Base-by-base conservation (phyloP, 1,139 yeast species). In the Debaryomyces subglobosus region DNA sequence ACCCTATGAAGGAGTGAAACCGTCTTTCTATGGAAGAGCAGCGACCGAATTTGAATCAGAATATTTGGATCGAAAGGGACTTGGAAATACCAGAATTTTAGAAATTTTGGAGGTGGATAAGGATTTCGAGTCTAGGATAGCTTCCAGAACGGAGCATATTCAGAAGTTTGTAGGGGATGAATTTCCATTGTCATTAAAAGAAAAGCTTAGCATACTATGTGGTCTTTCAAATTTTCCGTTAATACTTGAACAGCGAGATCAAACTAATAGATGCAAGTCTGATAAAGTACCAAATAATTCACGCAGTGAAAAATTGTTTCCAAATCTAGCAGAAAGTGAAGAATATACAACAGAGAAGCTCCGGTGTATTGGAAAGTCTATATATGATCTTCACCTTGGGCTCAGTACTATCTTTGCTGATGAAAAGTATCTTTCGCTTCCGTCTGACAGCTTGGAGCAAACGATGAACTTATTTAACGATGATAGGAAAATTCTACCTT, bases 401-500 rank as follows among this genome's bases (percentile, higher is more conserved):
- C 43, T 49, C 18, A 21, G 47, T 18, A 46, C 50, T 52, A 40
- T 46, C 36, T 29, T 52, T 39, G 23, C 47, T 2, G 44, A 48
- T 16, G 51, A 47, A 41, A 44, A 36, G 20, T 50, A 49, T 40
- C 42, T 52, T 18, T 49, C 54, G 8, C 37, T 43, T 30, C 46
- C 55, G 6, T 46, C 61, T 16, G 55, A 51, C 3, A 77, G 72
- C 10, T 50, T 75, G 2, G 58, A 59, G 21, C 45, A 50, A n/a
- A 57, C 54, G 23, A 50, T 65, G 37, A 50, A 48, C 9, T 36
- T 57, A 16, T 64, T 72, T 33, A 51, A 54, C 12, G 56, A 61
- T 39, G 59, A 60, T n/a, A 50, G 52, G 5, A 44, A 45, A 4
- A 52, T 71, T 8, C 60, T 74, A 18, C 61, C 65, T 3, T 58